Percentiles rank a stretch among this genome's conserved stretches.
Evolutionary conservation across 768 basidiomycete species (phyloP).

Genomic region (Lentinus brumalis): DNA sequence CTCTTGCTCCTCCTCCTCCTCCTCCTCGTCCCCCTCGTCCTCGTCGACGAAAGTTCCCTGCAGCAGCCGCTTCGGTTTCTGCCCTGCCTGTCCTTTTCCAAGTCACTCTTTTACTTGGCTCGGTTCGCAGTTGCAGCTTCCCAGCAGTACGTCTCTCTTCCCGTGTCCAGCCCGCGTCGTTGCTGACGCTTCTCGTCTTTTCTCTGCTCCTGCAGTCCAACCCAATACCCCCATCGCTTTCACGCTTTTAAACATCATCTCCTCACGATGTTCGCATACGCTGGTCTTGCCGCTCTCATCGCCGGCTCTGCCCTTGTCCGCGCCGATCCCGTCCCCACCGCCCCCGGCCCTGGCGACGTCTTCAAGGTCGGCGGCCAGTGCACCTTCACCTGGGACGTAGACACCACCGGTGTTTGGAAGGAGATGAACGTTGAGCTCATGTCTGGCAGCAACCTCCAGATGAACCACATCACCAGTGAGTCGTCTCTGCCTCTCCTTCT

Average conservation of each 20-base stretch:
- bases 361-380: constrained; percentile 63
- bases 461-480: constrained; percentile 37
- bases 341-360: constrained; percentile 58
- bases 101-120: constrained; percentile 17
- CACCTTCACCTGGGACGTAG: constrained; percentile 58
- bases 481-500: background rate
- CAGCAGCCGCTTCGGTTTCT: background rate
- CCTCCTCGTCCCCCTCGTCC: constrained; percentile 5
- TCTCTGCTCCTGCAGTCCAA: background rate
- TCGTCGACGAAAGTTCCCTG: background rate
- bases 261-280: constrained; percentile 26
- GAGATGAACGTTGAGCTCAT: constrained; percentile 77
- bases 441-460: constrained; percentile 72
- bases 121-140: background rate
- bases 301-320: constrained; percentile 41
- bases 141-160: background rate
- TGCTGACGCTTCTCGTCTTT: background rate
- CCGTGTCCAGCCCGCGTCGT: background rate
- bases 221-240: background rate
- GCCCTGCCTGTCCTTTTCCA: constrained; percentile 8
- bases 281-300: constrained; percentile 24
- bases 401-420: constrained; percentile 64
- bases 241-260: background rate
- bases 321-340: constrained; percentile 60
- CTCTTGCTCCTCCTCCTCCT: constrained; percentile 14